Base-by-base conservation (phyloP, 2,329 filamentous ascomycete genomes). In the Penicillium sp. region DNA sequence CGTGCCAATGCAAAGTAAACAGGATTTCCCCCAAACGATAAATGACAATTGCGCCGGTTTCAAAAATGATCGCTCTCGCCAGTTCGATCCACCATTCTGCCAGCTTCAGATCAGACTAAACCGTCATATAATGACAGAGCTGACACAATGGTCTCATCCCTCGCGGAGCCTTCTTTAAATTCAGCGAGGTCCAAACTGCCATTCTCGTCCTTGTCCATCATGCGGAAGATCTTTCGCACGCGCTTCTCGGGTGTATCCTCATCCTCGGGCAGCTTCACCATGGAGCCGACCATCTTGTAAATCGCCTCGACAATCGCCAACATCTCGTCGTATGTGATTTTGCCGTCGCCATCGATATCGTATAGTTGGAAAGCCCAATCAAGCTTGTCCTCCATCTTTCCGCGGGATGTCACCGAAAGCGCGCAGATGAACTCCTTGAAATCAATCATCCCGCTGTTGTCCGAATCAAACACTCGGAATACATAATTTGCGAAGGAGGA, bases 121-220 rank as follows among this genome's bases (percentile, higher is more conserved):
- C 95, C 95, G 73, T 99, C 95, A 71, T 99, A 99, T 64, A 99
- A 83, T 56, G 93, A 97, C 71, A 99, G 82, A 33, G 95, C 95
- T 54, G 93, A 98, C 57, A 99, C 95, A 72, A 99, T 99, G 10
- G 95, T 99, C 81, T 98, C 93, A 78, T 99, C 95, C 58, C 93
- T 90, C 82, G 98, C 97, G 81, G 92, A 96, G 66, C 95, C 95
- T 79, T 99, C 95, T 80, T 98, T 98, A 83, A 99, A 99, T 76
- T 99, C 95, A 60, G 93, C 89, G 84, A 97, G 93, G 75, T 98
- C 93, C 68, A 99, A 80, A 72, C 90, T 96, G 68, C 93, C 95
- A 74, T 98, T 98, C 81, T 98, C 93, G 75, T 99, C 95, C 84
- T 99, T 99, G 82, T 99, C 95, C 95, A 99, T 99, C 95, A 98